Conservation (phyloP, 2,329 filamentous ascomycete species). For the Stagonosporopsis vannaccii region DNA sequence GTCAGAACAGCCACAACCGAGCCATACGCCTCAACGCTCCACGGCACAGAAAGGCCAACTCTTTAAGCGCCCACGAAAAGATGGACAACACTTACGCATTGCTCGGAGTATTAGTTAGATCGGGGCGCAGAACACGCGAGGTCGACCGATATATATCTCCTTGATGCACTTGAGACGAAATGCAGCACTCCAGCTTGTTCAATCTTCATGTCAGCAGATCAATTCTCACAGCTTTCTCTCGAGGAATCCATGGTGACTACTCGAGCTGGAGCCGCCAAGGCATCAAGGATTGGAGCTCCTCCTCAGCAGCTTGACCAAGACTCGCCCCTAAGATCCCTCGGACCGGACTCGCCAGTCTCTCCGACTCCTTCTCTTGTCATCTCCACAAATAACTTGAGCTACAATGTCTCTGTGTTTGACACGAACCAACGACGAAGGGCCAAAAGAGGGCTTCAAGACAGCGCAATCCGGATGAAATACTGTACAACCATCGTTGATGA, state of each 20-base stretch:
- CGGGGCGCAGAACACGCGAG: conserved; percentile 16
- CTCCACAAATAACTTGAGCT: conserved; percentile 43
- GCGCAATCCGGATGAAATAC: conserved; percentile 47
- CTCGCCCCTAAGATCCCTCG: conserved; percentile 32
- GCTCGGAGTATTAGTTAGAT: conserved; percentile 12
- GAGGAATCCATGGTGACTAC: conserved; percentile 49
- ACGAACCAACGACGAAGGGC: conserved; percentile 41
- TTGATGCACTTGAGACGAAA: conserved; percentile 18
- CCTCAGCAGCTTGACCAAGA: conserved; percentile 31
- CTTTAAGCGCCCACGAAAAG: conserved; percentile 40
- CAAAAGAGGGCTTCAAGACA: conserved; percentile 43
- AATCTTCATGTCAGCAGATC: conserved; percentile 47
- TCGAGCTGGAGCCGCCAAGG: conserved; percentile 44
- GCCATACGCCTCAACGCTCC: conserved; percentile 34
- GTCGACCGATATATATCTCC: conserved; percentile 43
- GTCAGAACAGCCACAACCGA: conserved; percentile 42
- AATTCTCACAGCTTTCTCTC: conserved; percentile 47
- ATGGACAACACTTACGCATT: conserved; percentile 32
- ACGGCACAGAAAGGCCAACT: conserved; percentile 42
- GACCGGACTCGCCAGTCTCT: conserved; percentile 29
- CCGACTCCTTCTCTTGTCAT: conserved; percentile 44
- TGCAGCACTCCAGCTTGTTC: conserved; percentile 23
- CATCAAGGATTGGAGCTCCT: conserved; percentile 28
- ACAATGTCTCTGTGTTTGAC: conserved; percentile 45
- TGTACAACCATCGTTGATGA: conserved; percentile 34